A percentile compares a stretch with the other conserved stretches of the same genome.
Evolutionary conservation across 805 yeast species (phyloP).

Genomic region (Yarrowia phangngaensis): DNA sequence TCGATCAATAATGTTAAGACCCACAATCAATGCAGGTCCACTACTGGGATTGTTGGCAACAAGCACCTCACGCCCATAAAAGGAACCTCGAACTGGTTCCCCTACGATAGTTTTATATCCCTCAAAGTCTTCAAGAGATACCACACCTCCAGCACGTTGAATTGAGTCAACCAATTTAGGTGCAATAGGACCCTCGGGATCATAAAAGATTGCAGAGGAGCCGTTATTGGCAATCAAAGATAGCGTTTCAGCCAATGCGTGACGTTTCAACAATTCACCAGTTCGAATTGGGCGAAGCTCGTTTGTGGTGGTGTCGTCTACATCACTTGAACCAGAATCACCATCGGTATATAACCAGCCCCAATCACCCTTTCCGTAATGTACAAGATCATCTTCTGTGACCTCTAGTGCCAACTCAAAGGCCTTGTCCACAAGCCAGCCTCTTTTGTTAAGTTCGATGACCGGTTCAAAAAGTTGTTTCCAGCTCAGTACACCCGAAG

Average conservation of each 20-base stretch:
- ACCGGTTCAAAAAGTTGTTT: slow-evolving; percentile 70
- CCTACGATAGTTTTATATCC: slow-evolving; percentile 53
- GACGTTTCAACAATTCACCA: slow-evolving; percentile 64
- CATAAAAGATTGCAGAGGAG: slow-evolving; percentile 72
- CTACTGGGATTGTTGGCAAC: slow-evolving; percentile 72
- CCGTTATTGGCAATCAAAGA: slow-evolving; percentile 71
- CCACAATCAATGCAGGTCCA: slow-evolving; percentile 78
- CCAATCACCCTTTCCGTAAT: slow-evolving; percentile 37
- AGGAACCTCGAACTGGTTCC: slow-evolving; percentile 44
- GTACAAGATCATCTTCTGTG: slow-evolving; percentile 37
- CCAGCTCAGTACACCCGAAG: slow-evolving; percentile 74
- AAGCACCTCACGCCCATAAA: slow-evolving; percentile 46
- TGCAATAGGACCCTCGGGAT: slow-evolving; percentile 74
- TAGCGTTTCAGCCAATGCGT: slow-evolving; percentile 62
- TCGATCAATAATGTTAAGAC: slow-evolving; percentile 59
- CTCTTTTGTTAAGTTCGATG: slow-evolving; percentile 56
- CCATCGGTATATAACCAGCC: slow-evolving; percentile 32
- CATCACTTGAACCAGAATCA: neutral
- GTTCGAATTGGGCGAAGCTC: slow-evolving; percentile 41
- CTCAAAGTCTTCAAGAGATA: slow-evolving; percentile 61
- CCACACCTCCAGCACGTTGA: slow-evolving; percentile 60
- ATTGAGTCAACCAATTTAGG: slow-evolving; percentile 51
- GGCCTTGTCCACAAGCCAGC: slow-evolving; percentile 54
- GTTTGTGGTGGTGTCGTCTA: slow-evolving; percentile 27
- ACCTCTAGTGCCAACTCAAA: slow-evolving; percentile 45